Conservation (phyloP, 2,329 filamentous ascomycete genomes). For the Chaetomium sp. region DNA sequence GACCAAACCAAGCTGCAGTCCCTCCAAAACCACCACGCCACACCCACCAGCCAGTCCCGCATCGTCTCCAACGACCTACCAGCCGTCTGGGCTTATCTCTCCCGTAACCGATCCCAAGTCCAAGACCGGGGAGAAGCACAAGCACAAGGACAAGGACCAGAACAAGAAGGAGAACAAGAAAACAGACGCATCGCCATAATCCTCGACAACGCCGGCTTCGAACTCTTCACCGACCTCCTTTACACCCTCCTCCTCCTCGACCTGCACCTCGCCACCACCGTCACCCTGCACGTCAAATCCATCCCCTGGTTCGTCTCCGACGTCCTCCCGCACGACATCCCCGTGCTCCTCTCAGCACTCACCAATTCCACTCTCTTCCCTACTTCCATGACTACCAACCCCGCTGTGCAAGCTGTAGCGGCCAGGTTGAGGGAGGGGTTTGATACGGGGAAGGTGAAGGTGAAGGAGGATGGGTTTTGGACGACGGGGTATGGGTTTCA, state of each 20-base stretch:
- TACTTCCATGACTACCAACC: neutral
- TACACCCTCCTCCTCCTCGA: neutral
- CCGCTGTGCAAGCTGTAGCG: neutral
- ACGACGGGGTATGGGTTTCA: neutral
- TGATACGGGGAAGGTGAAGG: neutral
- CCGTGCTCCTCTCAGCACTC: neutral
- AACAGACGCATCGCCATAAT: neutral
- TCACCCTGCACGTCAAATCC: neutral
- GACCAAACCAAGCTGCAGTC: neutral
- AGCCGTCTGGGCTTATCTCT: neutral
- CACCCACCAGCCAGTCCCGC: neutral
- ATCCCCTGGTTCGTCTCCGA: slow-evolving; percentile 1
- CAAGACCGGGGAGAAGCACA: too few relatives aligned
- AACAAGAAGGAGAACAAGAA: too few relatives aligned
- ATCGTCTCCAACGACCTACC: neutral
- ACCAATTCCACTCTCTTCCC: neutral
- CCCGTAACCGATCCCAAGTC: too few relatives aligned
- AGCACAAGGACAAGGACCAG: too few relatives aligned
- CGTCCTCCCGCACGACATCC: neutral
- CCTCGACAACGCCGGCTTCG: neutral
- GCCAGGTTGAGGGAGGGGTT: neutral
- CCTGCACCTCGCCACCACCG: neutral
- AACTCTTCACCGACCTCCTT: neutral
- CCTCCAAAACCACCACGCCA: neutral
- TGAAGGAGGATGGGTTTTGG: neutral